phyloP scores from a whole-genome alignment of 2,329 filamentous ascomycete genomes.

The Botrytis deweyae region DNA sequence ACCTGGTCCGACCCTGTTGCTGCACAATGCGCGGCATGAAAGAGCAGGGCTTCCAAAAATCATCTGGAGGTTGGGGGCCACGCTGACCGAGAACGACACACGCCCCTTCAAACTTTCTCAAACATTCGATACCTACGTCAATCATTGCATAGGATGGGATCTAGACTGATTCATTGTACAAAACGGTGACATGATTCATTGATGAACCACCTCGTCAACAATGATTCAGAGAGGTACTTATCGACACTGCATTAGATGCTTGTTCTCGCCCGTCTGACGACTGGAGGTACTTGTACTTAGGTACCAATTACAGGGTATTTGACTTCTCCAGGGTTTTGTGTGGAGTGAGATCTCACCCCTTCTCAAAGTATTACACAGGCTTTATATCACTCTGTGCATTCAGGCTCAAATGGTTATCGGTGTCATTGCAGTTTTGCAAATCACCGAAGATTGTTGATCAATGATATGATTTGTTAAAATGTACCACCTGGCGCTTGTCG shows the following conservation, averaged over 20 bases:
- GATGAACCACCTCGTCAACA: not conserved
- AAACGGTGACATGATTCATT: not conserved
- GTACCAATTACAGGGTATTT: not conserved
- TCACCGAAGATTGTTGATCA: not conserved
- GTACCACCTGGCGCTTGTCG: not conserved
- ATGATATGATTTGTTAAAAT: not conserved
- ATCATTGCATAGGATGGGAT: not conserved
- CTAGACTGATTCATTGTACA: not conserved
- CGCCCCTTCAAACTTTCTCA: not conserved
- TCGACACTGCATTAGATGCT: conserved; percentile 5
- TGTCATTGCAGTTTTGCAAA: not conserved
- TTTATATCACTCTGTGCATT: not conserved
- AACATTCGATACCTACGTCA: not conserved
- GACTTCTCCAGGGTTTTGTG: not conserved
- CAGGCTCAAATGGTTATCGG: not conserved
- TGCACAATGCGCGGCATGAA: conserved; percentile 20
- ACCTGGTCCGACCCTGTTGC: conserved; percentile 8
- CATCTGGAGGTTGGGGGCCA: conserved; percentile 13
- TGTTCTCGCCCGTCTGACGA: not conserved
- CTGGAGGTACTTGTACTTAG: not conserved
- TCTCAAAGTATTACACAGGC: not conserved
- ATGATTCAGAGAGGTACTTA: not conserved
- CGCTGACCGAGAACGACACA: not conserved
- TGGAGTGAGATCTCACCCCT: conserved; percentile 6
- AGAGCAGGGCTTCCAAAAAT: conserved; percentile 4